Base-by-base conservation (phyloP, 768 basidiomycete species). In the Leccinellum luteum region DNA sequence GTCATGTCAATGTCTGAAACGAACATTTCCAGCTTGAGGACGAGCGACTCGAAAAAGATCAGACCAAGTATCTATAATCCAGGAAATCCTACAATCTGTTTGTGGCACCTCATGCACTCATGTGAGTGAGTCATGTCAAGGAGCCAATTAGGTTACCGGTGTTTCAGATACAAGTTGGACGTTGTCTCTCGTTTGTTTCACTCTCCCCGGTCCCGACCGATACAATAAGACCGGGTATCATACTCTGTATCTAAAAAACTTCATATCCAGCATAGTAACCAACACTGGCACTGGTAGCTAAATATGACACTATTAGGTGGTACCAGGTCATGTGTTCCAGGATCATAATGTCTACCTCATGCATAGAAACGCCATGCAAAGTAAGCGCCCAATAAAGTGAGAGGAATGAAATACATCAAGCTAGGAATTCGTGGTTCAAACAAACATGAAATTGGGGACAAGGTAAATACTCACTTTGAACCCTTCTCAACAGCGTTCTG, bases 361-460 rank as follows among this genome's bases (percentile, higher is more conserved):
- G 60, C 72, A 73, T 92, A 92, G 74, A 80, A 86, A 60, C 92
- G 83, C 85, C 86, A 96, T 49, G 85, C 94, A 64, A 96, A 89
- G 85, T 93, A 95, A 50, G 82, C 94, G 60, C 83, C 90, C 48
- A 96, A 76, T 27, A 92, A 74, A 47, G 78, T 83, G 43, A 95
- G 80, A 53, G 94, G 94, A 23, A 93, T 68, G 67, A 94, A 85
- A 81, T 93, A 96, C 81, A 90, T 86, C 72, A 88, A 56, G 73
- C 87, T 90, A 65, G 44, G 47, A 51, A 62, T 48, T 60, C 30
- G 23, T 51, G 6, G 19, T 51, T 43, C 4, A 51, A 48, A 38
- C 7, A 21, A 57, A 15, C 21, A 52, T 38, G 27, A 48, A 53
- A 45, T 52, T 1, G 13, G 25, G 47, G 51, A 49, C 56, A 35